Evolutionary conservation across 2,329 filamentous ascomycete species (phyloP).

Genomic region (Dothistroma septosporum): DNA sequence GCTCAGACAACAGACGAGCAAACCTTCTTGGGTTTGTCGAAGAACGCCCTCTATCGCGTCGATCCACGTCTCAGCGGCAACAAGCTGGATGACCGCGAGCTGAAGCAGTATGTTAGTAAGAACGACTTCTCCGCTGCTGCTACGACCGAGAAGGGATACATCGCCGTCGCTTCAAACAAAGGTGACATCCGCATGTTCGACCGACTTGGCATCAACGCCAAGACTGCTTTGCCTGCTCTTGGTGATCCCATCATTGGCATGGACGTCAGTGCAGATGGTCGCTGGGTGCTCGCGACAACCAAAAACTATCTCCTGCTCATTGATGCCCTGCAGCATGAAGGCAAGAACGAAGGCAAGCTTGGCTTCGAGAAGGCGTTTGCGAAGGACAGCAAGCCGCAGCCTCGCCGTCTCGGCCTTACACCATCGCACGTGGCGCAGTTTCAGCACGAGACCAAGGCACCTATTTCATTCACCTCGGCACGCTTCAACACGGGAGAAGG

Average conservation of each 20-base stretch:
- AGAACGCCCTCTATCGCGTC: slow-evolving; percentile 87
- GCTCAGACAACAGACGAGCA: slow-evolving; percentile 94
- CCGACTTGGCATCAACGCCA: slow-evolving; percentile 91
- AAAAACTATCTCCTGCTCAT: slow-evolving; percentile 92
- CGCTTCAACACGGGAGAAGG: slow-evolving; percentile 89
- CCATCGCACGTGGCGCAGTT: slow-evolving; percentile 95
- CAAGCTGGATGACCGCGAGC: slow-evolving; percentile 86
- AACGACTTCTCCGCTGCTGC: slow-evolving; percentile 94
- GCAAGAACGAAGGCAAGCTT: slow-evolving; percentile 97
- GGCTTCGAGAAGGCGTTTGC: slow-evolving; percentile 92
- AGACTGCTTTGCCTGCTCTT: slow-evolving; percentile 92
- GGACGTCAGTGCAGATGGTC: slow-evolving; percentile 90
- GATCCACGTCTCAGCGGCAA: slow-evolving; percentile 85
- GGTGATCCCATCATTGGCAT: slow-evolving; percentile 93
- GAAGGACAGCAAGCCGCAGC: slow-evolving; percentile 89
- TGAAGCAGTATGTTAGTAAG: slow-evolving; percentile 96
- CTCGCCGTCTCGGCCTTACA: slow-evolving; percentile 80
- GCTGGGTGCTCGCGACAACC: slow-evolving; percentile 92
- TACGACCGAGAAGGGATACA: slow-evolving; percentile 93
- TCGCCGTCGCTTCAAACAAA: slow-evolving; percentile 96
- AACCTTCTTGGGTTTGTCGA: slow-evolving; percentile 88
- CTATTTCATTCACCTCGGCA: slow-evolving; percentile 82
- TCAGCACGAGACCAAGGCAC: slow-evolving; percentile 87
- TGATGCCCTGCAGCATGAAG: slow-evolving; percentile 77
- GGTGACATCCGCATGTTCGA: slow-evolving; percentile 97